Evolutionary conservation across 225 moss, liverwort and hornwort species (phyloP), one percentile per base, ranked within the genome.

Genomic region (Straminergon stramineum): DNA sequence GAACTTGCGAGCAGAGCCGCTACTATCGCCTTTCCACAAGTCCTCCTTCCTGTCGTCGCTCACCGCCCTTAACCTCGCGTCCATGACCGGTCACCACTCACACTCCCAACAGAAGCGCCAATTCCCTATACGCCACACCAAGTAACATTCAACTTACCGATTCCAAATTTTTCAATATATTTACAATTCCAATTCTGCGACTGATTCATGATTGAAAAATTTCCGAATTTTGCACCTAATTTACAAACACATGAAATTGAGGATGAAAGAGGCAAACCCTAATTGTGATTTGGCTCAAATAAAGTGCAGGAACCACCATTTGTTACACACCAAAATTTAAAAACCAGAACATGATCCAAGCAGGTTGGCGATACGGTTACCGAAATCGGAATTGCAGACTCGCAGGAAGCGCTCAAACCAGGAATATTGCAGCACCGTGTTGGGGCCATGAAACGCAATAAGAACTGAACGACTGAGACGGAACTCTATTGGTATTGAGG

Each of bases 1-100:
- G 64, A 93, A 92, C 74, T 89, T 93, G 61, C 89, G 84, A 58
- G 89, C 60, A 20, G 85, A 87, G 39, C 87, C 83, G 87, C 90
- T 90, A 89, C 85, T 87, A 31, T 89, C 90, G 57, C 85, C 91
- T 83, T 61, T 81, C 90, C 23, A 66, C 3, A 48, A 79, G n/a
- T 74, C 85, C 3, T 81, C 86, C 71, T 85, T 74, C n/a, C n/a
- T 78, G 34, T 87, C 91, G 19, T 91, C 92, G 87, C 89, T 92
- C 89, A 91, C 90, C 18, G 45, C 35, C 53, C 34, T 60, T 30
- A 90, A 79, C 35, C 89, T 55, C 67, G 79, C 87, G 30, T 90
- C 90, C 94, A 94, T 94, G 34, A 53, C 58, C 58, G 83, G 41
- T 82, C 76, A 45, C 82, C 37, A 35, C 77, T 43, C 68, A n/a